Conservation (phyloP, 768 basidiomycete species). For the Termitomyces bulborhizus region DNA sequence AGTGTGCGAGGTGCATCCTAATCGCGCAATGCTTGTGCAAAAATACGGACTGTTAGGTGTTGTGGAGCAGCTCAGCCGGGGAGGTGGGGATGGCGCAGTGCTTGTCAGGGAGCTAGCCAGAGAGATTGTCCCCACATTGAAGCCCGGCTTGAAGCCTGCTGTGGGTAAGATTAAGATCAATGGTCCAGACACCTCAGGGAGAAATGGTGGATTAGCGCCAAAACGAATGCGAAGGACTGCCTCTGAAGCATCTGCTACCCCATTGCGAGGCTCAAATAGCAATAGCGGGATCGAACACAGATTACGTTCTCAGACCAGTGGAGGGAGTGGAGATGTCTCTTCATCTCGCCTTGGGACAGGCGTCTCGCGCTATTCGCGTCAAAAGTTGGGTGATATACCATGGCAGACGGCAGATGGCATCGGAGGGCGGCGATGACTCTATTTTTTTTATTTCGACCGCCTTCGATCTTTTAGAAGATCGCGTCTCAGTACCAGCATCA, state of each 20-base stretch:
- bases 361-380: constrained; percentile 35
- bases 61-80: constrained; percentile 72
- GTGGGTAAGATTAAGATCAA: constrained; percentile 19
- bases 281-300: constrained; percentile 13
- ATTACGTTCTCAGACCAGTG: constrained; percentile 2
- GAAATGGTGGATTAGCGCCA: constrained; percentile 36
- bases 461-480: constrained; percentile 8
- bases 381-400: constrained; percentile 56
- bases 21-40: constrained; percentile 75
- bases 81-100: constrained; percentile 76
- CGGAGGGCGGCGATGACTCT: constrained; percentile 8
- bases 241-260: constrained; percentile 53
- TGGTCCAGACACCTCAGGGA: constrained; percentile 17
- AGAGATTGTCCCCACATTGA: constrained; percentile 75
- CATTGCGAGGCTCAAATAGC: constrained; percentile 11
- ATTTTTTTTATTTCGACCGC: neutral
- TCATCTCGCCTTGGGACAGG: constrained; percentile 26
- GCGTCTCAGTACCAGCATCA: constrained; percentile 8
- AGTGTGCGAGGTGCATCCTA: constrained; percentile 88
- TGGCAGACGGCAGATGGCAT: constrained; percentile 35
- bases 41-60: constrained; percentile 76
- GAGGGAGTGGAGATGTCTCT: constrained; percentile 1
- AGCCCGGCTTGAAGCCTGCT: constrained; percentile 61
- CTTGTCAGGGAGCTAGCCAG: constrained; percentile 85
- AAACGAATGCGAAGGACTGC: constrained; percentile 64